Base-by-base conservation (phyloP, 164 flowering plant genomes). In the Vitis labrusca region DNA sequence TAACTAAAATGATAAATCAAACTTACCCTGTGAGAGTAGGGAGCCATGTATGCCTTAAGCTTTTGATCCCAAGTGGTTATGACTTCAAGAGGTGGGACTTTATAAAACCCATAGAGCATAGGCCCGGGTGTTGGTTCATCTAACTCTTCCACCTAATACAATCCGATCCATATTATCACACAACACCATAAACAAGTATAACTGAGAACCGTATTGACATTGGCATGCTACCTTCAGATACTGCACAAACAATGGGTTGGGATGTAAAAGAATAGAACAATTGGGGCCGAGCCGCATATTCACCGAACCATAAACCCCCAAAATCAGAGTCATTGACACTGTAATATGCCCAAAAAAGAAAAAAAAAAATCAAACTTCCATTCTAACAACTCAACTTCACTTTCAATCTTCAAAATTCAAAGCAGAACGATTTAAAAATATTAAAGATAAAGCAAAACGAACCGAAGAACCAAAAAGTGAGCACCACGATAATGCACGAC, bases 391-490 rank as follows among this genome's bases (percentile, higher is more conserved):
- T 2, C 11, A 16, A 50, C 44, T 50, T 10, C 13, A 48, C 4
- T 9, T 56, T 29, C 16, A 69, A 50, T 10, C 16, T 27, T 10
- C 17, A 51, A 58, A 61, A 47, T 19, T 19, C 12, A 50, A 17
- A 65, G 23, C n/a, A 23, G 50, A 66, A 7, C 1, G 14, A 51
- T 51, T 27, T 14, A 51, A 54, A 56, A 50, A 8, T 9, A 0
- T 53, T 9, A 49, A 8, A 19, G 30, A 27, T 16, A 16, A 56
- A 32, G 16, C 14, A 8, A 47, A 16, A 67, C 84, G 8, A 44
- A 85, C 88, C 86, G 32, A 85, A 84, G 69, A 84, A 79, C 76
- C 85, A 85, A 69, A 85, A 84, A 44, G 85, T 80, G 68, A 80
- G 74, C 16, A 79, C 66, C 9, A 77, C 83, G 61, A 79, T 50